Conservation (phyloP, 2,329 filamentous ascomycete species). For the Dactylellina cionopaga region DNA sequence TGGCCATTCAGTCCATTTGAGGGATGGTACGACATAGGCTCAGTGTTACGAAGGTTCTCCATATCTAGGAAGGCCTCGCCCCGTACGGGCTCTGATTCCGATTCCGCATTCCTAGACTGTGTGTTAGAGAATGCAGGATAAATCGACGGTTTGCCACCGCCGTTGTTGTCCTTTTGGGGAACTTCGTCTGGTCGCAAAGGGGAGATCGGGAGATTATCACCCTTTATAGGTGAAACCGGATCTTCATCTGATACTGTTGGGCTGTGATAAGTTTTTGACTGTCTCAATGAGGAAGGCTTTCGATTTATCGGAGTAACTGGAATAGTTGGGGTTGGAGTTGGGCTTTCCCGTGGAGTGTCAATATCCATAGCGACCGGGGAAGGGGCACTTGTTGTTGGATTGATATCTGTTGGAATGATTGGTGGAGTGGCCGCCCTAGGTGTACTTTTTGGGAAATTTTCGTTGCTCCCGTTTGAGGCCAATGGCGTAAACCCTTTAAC, state of each 20-base stretch:
- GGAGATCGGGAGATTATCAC: slow-evolving; percentile 29
- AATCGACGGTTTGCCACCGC: not conserved
- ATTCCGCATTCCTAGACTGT: not conserved
- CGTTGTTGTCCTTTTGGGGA: not conserved
- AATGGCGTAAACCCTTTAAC: not conserved
- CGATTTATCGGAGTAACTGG: slow-evolving; percentile 19
- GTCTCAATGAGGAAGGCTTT: slow-evolving; percentile 15
- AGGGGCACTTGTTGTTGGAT: slow-evolving; percentile 8
- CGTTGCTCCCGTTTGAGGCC: not conserved
- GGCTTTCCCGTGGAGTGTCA: slow-evolving; percentile 33
- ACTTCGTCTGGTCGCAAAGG: slow-evolving; percentile 37
- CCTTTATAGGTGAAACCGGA: slow-evolving; percentile 37
- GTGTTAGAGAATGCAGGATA: not conserved
- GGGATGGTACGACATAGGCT: slow-evolving; percentile 30
- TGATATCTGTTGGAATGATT: not conserved
- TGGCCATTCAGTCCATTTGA: slow-evolving; percentile 26
- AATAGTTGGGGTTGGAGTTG: slow-evolving; percentile 1
- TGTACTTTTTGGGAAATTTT: not conserved
- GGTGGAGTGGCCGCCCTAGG: not conserved
- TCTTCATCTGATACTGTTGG: slow-evolving; percentile 43
- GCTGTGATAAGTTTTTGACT: slow-evolving; percentile 8
- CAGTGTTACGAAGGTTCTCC: slow-evolving; percentile 23
- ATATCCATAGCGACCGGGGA: slow-evolving; percentile 50
- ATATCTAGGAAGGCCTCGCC: slow-evolving; percentile 6
- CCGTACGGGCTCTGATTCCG: not conserved